phyloP scores from a whole-genome alignment of 1,139 yeast genomes.

The Suhomyces taliae region DNA sequence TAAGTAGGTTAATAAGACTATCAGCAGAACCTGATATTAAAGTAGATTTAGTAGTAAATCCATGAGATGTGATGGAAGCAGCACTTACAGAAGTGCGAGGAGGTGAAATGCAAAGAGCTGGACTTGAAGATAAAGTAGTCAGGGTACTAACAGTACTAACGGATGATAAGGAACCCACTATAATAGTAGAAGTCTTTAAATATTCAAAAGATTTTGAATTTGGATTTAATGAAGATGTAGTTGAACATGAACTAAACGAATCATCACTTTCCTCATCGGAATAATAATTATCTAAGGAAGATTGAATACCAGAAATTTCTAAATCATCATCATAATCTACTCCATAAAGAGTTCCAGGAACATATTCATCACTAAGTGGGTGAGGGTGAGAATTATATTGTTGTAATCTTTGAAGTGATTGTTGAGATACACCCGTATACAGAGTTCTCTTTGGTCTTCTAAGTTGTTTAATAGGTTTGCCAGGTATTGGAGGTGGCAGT shows the following conservation, averaged over 20 bases:
- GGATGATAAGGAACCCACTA: neutral
- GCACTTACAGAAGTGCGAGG: slow-evolving; percentile 3
- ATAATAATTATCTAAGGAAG: slow-evolving; percentile 4
- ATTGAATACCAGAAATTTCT: neutral
- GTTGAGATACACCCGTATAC: slow-evolving; percentile 9
- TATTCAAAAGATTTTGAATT: neutral
- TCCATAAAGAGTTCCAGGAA: slow-evolving; percentile 4
- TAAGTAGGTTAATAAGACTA: slow-evolving; percentile 3
- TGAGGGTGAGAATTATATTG: slow-evolving; percentile 8
- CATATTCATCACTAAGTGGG: slow-evolving; percentile 12
- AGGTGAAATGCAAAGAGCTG: slow-evolving; percentile 7
- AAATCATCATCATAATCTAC: slow-evolving; percentile 8
- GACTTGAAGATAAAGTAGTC: neutral
- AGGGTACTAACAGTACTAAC: neutral
- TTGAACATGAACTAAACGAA: slow-evolving; percentile 7
- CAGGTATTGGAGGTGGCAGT: neutral
- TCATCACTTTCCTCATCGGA: slow-evolving; percentile 12
- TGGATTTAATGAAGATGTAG: neutral
- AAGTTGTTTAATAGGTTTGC: slow-evolving; percentile 1
- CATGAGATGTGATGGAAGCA: slow-evolving; percentile 5
- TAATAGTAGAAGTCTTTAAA: neutral
- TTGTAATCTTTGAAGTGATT: slow-evolving; percentile 9
- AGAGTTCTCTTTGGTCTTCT: slow-evolving; percentile 5
- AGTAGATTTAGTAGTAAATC: slow-evolving; percentile 3
- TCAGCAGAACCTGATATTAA: slow-evolving; percentile 6